phyloP scores from a whole-genome alignment of 2,329 filamentous ascomycete species.

The Plenodomus lindquistii region DNA sequence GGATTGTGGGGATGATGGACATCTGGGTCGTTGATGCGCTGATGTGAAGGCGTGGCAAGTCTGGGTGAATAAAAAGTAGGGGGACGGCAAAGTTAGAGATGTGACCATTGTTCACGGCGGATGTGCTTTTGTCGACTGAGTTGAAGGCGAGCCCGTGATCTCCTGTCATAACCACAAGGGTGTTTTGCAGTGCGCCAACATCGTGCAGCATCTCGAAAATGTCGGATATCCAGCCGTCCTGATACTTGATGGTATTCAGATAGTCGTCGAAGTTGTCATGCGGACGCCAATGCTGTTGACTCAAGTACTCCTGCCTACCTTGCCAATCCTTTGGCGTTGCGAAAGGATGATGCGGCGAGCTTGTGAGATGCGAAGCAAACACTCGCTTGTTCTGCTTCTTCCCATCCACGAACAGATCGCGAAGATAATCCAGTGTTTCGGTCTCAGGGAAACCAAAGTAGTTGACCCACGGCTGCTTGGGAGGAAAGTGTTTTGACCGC shows the following conservation, averaged over 20 bases:
- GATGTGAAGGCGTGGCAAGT: conserved; percentile 15
- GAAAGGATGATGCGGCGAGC: conserved; percentile 20
- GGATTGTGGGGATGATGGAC: conserved; percentile 18
- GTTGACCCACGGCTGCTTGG: conserved; percentile 17
- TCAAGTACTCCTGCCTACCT: conserved; percentile 9
- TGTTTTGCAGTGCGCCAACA: conserved; percentile 15
- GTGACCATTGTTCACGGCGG: conserved; percentile 19
- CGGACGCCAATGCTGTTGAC: conserved; percentile 15
- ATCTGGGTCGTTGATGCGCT: conserved; percentile 18
- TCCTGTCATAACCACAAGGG: conserved; percentile 18
- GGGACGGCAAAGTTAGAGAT: conserved; percentile 20
- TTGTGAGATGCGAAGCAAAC: conserved; percentile 20
- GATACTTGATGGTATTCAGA: conserved; percentile 21
- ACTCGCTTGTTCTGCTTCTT: conserved; percentile 11
- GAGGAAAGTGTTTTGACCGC: conserved; percentile 18
- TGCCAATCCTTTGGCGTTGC: conserved; percentile 16
- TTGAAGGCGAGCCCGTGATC: conserved; percentile 20
- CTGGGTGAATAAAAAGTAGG: conserved; percentile 17
- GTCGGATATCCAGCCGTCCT: conserved; percentile 20
- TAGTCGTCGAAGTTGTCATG: conserved; percentile 17
- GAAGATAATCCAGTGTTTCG: conserved; percentile 17
- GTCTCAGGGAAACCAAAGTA: conserved; percentile 21
- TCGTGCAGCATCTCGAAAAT: conserved; percentile 22
- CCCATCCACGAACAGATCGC: conserved; percentile 18
- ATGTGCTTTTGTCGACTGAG: conserved; percentile 17